A percentile compares a stretch with the other conserved stretches of the same genome.
phyloP scores from a whole-genome alignment of 768 basidiomycete species.

The Leccinum incarnatum region DNA sequence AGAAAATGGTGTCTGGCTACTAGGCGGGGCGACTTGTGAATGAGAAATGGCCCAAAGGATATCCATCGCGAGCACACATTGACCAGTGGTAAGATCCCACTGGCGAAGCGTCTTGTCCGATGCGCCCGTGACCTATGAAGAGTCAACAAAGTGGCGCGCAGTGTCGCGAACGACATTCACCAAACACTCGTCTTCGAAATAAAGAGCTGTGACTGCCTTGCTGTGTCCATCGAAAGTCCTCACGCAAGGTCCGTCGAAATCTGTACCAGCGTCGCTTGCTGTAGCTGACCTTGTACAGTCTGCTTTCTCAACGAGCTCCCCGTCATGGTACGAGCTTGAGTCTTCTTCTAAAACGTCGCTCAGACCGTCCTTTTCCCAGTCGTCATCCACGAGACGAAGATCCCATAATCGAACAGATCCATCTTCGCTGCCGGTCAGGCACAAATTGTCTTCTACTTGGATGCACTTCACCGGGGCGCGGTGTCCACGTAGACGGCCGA shows the following conservation, averaged over 20 bases:
- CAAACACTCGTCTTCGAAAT: conserved; percentile 93
- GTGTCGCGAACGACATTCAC: conserved; percentile 42
- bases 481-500: conserved; percentile 84
- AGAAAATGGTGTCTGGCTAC: conserved; percentile 45
- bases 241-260: conserved; percentile 52
- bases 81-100: conserved; percentile 96
- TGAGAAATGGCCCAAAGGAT: conserved; percentile 99
- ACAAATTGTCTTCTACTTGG: conserved; percentile 90
- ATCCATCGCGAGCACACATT: conserved; percentile 99
- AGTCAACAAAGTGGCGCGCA: conserved; percentile 15
- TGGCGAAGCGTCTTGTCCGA: conserved; percentile 98
- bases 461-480: conserved; percentile 78
- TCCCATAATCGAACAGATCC: conserved; percentile 90
- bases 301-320: conserved; percentile 37
- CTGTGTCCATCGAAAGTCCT: conserved; percentile 86
- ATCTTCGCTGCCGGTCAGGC: conserved; percentile 88
- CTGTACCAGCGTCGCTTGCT: conserved; percentile 41
- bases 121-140: conserved; percentile 87
- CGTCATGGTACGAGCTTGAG: conserved; percentile 36
- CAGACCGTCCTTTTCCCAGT: conserved; percentile 51
- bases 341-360: conserved; percentile 67
- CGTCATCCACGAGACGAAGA: conserved; percentile 77
- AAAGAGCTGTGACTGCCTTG: conserved; percentile 88
- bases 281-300: conserved; percentile 42
- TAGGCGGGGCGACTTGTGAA: conserved; percentile 50